Evolutionary conservation across 257 asterid species (phyloP).

Genomic region (Jasminum sambac): DNA sequence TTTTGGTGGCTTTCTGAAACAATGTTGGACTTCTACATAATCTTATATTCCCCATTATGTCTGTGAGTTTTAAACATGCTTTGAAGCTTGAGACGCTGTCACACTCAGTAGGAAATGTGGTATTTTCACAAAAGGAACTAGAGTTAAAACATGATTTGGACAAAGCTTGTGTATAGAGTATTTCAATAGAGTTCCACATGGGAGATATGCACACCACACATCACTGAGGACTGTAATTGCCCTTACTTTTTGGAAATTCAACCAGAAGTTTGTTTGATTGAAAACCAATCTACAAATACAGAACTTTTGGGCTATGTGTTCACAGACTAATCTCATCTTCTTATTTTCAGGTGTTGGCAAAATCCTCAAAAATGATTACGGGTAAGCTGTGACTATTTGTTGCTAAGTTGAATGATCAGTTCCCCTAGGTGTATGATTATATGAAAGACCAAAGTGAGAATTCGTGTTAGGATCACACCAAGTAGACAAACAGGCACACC

Average conservation of each 20-base stretch:
- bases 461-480: constrained; percentile 6
- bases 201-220: not conserved
- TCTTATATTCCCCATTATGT: not conserved
- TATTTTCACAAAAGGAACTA: not conserved
- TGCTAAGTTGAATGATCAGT: not conserved
- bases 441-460: not conserved
- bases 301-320: not conserved
- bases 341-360: constrained; percentile 76
- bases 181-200: not conserved
- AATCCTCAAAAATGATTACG: constrained; percentile 93
- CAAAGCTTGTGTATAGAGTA: not conserved
- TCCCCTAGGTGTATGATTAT: not conserved
- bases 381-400: constrained; percentile 45
- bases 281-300: not conserved
- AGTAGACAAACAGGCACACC: not conserved
- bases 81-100: not conserved
- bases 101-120: not conserved
- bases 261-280: not conserved
- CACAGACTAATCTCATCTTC: constrained; percentile 30
- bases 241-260: not conserved
- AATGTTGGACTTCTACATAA: not conserved
- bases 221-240: not conserved
- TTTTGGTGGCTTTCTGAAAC: not conserved
- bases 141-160: not conserved
- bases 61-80: not conserved